A percentile compares a stretch with the other conserved stretches of the same genome.
These are phyloP conservation scores for Rhizophora apiculata DNA, from an alignment of 345 rosid genomes.

Conservation along the genomic window DNA sequence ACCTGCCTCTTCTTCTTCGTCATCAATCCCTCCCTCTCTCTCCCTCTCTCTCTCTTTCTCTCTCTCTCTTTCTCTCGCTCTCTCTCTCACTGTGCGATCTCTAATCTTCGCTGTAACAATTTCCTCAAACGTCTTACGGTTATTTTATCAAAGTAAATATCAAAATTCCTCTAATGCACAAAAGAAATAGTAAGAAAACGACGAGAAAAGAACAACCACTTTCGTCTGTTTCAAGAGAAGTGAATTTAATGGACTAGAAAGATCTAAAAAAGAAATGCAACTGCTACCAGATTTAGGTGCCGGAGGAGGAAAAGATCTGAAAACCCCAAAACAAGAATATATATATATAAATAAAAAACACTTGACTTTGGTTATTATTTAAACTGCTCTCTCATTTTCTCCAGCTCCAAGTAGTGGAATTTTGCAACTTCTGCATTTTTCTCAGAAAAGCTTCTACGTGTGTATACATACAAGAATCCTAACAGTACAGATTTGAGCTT, in stretches of 20 bases:
- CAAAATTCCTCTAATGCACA: neutral
- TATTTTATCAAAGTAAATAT: no score
- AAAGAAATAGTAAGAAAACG: neutral
- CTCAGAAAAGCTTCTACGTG: constrained; percentile 8
- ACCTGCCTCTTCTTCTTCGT: neutral
- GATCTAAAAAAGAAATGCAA: neutral
- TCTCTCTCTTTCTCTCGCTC: no score
- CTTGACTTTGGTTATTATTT: constrained; percentile 7
- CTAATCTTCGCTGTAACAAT: no score
- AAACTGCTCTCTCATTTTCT: constrained; percentile 5
- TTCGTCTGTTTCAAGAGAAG: neutral
- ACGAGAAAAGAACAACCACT: neutral
- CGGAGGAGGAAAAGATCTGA: no score
- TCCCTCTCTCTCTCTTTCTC: no score
- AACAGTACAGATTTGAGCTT: neutral
- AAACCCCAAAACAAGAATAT: no score
- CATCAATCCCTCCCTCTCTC: neutral
- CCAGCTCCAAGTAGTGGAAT: neutral
- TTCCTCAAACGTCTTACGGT: no score
- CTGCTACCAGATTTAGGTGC: neutral
- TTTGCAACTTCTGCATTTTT: constrained; percentile 4
- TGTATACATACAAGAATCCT: neutral
- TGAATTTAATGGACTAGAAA: neutral
- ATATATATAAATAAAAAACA: neutral
- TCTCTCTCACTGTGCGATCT: no score